Evolutionary conservation across 2,329 filamentous ascomycete species (phyloP), one percentile per base, ranked within the genome.

Genomic region (Sordariomycetes sp.): DNA sequence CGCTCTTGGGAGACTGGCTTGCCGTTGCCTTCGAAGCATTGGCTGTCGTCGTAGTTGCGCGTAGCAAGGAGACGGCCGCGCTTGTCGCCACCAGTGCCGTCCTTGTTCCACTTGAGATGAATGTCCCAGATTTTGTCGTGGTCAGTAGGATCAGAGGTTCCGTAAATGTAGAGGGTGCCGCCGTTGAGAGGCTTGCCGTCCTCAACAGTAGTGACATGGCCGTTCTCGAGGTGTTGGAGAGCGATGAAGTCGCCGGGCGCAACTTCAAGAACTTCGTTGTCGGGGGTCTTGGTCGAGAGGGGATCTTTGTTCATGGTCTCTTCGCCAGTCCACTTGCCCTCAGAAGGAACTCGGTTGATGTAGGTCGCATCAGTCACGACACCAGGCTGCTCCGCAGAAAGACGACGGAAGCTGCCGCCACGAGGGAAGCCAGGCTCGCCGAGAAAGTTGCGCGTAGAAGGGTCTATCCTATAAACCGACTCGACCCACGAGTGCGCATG

Each of bases 21-120:
- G 3, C 64, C 63, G 54, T 86, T 88, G 48, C 75, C 58, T 61
- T 96, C 83, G 55, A 87, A 87, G 65, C 92, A 98, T 49, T 86
- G 82, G 18, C 82, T 83, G 48, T 98, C 92, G 48, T 96, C 92
- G 54, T 79, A 98, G 63, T 83, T 78, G 46, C 86, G 79, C 2
- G 75, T 82, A 1, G 81, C 76, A 24, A 96, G 64, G 10, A 96
- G 76, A 27, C 68, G 66, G 21, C 92, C 92, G 26, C 82, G 76
- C 32, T 73, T 68, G 53, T 95, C 79, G 16, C 88, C 90, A 15
- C 88, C 87, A 6, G 72, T 82, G 40, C 88, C 88, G 37, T 86
- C 78, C 14, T 68, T 55, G 30, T 77, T 94, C 92, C 92, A 96
- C 21, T 66, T 55, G 33, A 80, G 66, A 43, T 94, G 77, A 21